Evolutionary conservation across 2,329 filamentous ascomycete genomes (phyloP), one percentile per base, ranked within the genome.

Genomic region (Xylaria sp.): DNA sequence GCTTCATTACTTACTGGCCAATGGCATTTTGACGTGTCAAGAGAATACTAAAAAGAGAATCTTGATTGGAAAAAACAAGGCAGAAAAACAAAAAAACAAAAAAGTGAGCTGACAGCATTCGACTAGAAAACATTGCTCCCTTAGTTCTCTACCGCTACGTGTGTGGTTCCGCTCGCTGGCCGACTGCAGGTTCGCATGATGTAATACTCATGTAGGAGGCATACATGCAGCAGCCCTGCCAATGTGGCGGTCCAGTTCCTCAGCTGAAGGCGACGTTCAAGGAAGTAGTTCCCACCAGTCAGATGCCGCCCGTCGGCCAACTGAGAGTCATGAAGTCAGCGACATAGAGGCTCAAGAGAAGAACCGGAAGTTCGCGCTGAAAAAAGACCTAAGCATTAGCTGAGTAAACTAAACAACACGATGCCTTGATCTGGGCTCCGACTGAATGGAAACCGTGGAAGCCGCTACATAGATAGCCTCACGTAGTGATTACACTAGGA

Each of bases 161-260:
- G 39, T n/a, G 44, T 18, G 44, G 51, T 9, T 31, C 37, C 44
- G 46, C 58, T 63, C 51, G 64, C 54, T 69, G 31, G 64, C 67
- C 63, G 59, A 52, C 54, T 48, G 55, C 39, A 52, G 37, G 23
- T 39, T 46, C 41, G 41, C 61, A 5, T 59, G 31, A 51, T 56
- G 34, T 39, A 41, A 18, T 55, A 51, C 51, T 10, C 52, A 51
- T 39, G 51, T 34, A 28, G 52, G 4, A 37, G 18, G 39, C n/a
- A 54, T 56, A 9, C 48, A 58, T 60, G 63, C 66, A 66, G 59
- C 55, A 64, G 69, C 59, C 58, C 59, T 68, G 50, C 51, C 28
- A 69, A 66, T 71, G 69, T 69, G 66, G 66, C 63, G 41, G 61
- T 41, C 50, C 46, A 37, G 60, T 28, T n/a, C 28, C 63, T 71